A percentile compares a stretch with the other conserved stretches of the same genome.
Evolutionary conservation across 2,329 filamentous ascomycete species (phyloP).

Genomic region (Ceratocystis cubensis): DNA sequence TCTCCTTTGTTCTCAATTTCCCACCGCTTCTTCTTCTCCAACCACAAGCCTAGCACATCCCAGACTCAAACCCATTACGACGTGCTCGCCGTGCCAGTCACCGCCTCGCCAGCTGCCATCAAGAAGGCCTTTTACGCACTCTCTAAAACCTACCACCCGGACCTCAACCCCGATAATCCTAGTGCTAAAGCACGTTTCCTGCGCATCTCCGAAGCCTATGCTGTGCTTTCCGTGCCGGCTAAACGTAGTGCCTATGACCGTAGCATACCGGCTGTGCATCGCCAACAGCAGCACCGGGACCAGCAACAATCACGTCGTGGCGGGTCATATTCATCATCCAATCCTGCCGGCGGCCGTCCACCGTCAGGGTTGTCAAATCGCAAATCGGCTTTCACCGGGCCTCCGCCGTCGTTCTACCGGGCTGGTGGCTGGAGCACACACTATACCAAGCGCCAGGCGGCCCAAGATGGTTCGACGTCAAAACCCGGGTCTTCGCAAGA

Average conservation of each 20-base stretch:
- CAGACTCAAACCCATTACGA: slow-evolving; percentile 59
- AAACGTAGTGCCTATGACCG: slow-evolving; percentile 76
- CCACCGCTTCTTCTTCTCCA: slow-evolving; percentile 21
- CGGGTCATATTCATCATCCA: slow-evolving; percentile 43
- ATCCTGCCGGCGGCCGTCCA: slow-evolving; percentile 60
- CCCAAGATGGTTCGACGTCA: slow-evolving; percentile 35
- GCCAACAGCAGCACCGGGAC: slow-evolving; percentile 26
- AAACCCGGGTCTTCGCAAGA: slow-evolving; percentile 9
- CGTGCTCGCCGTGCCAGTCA: slow-evolving; percentile 56
- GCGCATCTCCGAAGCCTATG: slow-evolving; percentile 73
- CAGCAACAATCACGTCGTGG: slow-evolving; percentile 24
- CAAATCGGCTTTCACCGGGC: slow-evolving; percentile 64
- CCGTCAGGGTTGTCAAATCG: slow-evolving; percentile 70
- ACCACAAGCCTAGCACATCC: not conserved
- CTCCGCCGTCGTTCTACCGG: slow-evolving; percentile 79
- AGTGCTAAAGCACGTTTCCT: slow-evolving; percentile 63
- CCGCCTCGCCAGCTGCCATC: slow-evolving; percentile 62
- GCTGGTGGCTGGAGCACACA: slow-evolving; percentile 66
- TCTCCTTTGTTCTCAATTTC: not conserved
- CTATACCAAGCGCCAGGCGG: slow-evolving; percentile 43
- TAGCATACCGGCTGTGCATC: slow-evolving; percentile 29
- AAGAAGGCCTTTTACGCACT: slow-evolving; percentile 91
- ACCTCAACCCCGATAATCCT: slow-evolving; percentile 70
- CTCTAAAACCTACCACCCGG: slow-evolving; percentile 85
- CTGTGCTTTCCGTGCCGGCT: slow-evolving; percentile 55